Percentiles rank a stretch among this genome's conserved stretches.
Evolutionary conservation across 208 protist genomes (phyloP).

Genomic region (Blastocrithidia nonstop): DNA sequence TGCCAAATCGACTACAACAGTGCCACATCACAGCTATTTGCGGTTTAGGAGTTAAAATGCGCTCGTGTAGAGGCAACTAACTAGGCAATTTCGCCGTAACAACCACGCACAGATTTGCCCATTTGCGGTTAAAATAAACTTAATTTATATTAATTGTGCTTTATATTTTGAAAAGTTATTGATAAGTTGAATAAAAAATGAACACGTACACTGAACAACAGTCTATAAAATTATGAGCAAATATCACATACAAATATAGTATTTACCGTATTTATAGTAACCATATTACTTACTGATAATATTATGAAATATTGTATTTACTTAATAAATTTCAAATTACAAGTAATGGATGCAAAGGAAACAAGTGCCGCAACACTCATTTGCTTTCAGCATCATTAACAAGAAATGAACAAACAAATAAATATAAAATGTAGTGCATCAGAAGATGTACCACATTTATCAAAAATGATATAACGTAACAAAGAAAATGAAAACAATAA

Average conservation of each 20-base stretch:
- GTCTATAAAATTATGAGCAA: neutral
- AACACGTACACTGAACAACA: neutral
- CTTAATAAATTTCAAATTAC: no score
- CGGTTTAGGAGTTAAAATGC: constrained; percentile 46
- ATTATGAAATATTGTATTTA: no score
- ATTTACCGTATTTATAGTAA: no score
- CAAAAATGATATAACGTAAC: no score
- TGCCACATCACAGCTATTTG: constrained; percentile 23
- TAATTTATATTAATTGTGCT: neutral
- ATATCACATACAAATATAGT: no score
- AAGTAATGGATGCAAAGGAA: no score
- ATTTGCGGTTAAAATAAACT: neutral
- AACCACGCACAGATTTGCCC: constrained; percentile 15
- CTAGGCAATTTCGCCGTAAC: constrained; percentile 64
- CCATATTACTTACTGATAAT: no score
- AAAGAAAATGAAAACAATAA: no score
- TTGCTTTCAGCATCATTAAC: no score
- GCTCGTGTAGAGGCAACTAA: constrained; percentile 29
- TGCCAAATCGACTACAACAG: constrained; percentile 61
- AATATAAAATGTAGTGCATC: no score
- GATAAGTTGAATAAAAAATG: neutral
- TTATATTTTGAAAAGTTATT: neutral
- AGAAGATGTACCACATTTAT: no score
- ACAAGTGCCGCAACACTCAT: neutral
- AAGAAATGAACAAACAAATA: no score